These are phyloP conservation scores for Claviceps sp. DNA, from an alignment of 2,329 filamentous ascomycete species.

Conservation along the genomic window DNA sequence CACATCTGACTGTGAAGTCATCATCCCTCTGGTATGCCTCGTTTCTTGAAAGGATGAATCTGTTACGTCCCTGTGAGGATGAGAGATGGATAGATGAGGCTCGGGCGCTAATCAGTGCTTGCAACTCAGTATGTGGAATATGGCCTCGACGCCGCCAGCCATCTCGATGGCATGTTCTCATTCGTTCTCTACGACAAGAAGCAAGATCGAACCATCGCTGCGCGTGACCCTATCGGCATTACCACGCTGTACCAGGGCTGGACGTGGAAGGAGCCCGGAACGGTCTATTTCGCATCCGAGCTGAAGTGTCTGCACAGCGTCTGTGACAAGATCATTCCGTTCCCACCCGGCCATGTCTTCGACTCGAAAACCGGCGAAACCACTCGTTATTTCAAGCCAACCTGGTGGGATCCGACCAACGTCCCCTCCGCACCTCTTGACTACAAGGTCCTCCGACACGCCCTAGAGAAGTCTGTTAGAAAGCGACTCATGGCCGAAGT, in stretches of 20 bases:
- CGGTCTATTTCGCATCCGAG: slow-evolving; percentile 94
- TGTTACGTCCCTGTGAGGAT: no score
- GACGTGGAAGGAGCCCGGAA: slow-evolving; percentile 66
- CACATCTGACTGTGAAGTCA: slow-evolving; percentile 95
- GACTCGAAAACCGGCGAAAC: slow-evolving; percentile 82
- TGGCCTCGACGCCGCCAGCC: slow-evolving; percentile 81
- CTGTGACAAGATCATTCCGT: slow-evolving; percentile 88
- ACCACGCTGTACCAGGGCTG: slow-evolving; percentile 96
- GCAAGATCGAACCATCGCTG: slow-evolving; percentile 82
- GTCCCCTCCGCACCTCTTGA: slow-evolving; percentile 73
- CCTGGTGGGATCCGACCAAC: slow-evolving; percentile 76
- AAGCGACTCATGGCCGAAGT: slow-evolving; percentile 99
- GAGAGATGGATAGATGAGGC: no score
- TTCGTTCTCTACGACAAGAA: slow-evolving; percentile 97
- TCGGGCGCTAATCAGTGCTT: neutral
- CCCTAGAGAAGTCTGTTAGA: slow-evolving; percentile 79
- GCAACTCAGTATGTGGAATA: slow-evolving; percentile 68
- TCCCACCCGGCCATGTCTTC: slow-evolving; percentile 91
- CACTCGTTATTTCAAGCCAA: slow-evolving; percentile 80
- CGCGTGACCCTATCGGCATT: slow-evolving; percentile 91
- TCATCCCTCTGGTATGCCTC: slow-evolving; percentile 75
- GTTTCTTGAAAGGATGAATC: neutral
- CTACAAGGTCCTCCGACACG: slow-evolving; percentile 66
- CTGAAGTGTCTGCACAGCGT: slow-evolving; percentile 86
- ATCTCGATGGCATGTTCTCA: slow-evolving; percentile 98